Base-by-base conservation (phyloP, 2,329 filamentous ascomycete species). In the Xylariales sp. region DNA sequence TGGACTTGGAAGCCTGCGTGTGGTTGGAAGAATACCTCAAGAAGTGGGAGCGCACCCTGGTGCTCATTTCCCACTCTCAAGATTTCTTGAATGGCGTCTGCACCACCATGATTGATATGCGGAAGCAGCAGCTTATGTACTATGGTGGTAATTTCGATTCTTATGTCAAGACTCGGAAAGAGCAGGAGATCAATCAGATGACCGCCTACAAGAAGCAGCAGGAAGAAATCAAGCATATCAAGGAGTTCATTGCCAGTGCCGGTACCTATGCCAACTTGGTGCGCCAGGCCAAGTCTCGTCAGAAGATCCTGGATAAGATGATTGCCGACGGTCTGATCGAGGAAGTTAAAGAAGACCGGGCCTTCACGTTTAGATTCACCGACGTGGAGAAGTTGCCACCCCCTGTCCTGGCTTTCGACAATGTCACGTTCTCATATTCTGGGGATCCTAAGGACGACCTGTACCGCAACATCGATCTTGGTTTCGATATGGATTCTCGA, bases 251-350 rank as follows among this genome's bases (percentile, higher is more conserved):
- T 81, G 96, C 97, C 78, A 97, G 95, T 70, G 96, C 96, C 65
- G 96, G 97, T 94, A 99, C 96, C 69, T 99, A 99, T 79, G 96
- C 97, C 89, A 99, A 99, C 86, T 88, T 99, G 86, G 96, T 99
- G 80, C 89, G 93, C 81, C 96, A 99, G 84, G 97, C 97, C 83
- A 99, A 99, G 88, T 98, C 96, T 50, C 91, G 96, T 73, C 96
- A 99, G 84, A 99, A 99, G 93, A 98, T 98, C 82, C 88, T 98
- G 74, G 96, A 99, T 89, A 99, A 99, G 91, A 99, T 99, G 96
- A 95, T 98, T 87, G 96, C 97, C 75, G 96, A 99, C 78, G 96
- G 96, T 74, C 96, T 98, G 83, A 98, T 99, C 80, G 91, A 99
- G 83, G 93, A 93, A 65, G 94, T 99, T 70, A 83, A 87, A 64